A percentile compares a stretch with the other conserved stretches of the same genome.
Evolutionary conservation across 2,329 filamentous ascomycete genomes (phyloP).

Genomic region (Magnaporthales sp.): DNA sequence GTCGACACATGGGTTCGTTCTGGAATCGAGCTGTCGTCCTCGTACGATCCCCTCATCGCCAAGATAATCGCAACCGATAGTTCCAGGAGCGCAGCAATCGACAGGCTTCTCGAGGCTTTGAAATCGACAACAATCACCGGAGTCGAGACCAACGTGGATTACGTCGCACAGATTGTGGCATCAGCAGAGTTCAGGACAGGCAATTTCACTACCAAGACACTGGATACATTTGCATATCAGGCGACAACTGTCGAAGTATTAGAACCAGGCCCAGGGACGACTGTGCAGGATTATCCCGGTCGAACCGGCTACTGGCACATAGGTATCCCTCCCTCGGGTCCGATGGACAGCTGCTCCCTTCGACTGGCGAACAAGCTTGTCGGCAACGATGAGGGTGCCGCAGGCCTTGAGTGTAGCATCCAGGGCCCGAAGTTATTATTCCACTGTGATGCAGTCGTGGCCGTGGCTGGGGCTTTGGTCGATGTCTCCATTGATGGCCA

Average conservation of each 20-base stretch:
- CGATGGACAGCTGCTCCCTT: slow-evolving; percentile 29
- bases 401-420: slow-evolving; percentile 26
- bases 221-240: slow-evolving; percentile 20
- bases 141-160: slow-evolving; percentile 24
- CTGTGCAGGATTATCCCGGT: slow-evolving; percentile 25
- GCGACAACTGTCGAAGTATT: slow-evolving; percentile 20
- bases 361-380: slow-evolving; percentile 26
- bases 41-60: not conserved
- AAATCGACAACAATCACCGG: not conserved
- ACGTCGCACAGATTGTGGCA: slow-evolving; percentile 19
- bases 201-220: slow-evolving; percentile 22
- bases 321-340: slow-evolving; percentile 30
- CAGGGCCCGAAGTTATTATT: slow-evolving; percentile 25
- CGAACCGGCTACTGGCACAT: slow-evolving; percentile 25
- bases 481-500: slow-evolving; percentile 17
- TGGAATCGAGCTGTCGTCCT: slow-evolving; percentile 26
- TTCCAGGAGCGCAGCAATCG: not conserved
- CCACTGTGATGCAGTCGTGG: slow-evolving; percentile 21
- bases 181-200: slow-evolving; percentile 19
- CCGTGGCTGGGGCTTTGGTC: slow-evolving; percentile 22
- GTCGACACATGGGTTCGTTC: slow-evolving; percentile 63
- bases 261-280: not conserved
- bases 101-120: not conserved
- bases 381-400: slow-evolving; percentile 18
- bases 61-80: not conserved